phyloP scores from a whole-genome alignment of 805 yeast species.

The Candida insectorum region DNA sequence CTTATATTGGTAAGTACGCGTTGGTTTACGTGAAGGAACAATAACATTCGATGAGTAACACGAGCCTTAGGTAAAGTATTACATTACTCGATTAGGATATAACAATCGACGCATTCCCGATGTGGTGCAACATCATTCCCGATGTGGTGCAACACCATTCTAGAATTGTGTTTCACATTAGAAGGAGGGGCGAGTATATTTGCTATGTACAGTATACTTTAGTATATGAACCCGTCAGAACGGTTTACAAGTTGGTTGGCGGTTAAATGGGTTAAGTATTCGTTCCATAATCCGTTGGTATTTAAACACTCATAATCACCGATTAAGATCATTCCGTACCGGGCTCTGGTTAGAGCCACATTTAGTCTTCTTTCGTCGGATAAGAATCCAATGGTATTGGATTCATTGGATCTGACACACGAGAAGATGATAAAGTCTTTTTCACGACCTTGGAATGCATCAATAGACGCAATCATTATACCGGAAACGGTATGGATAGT shows the following conservation, averaged over 20 bases:
- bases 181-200: too few relatives aligned
- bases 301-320: conserved; percentile 41
- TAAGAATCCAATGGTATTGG: conserved; percentile 75
- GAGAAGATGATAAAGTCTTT: conserved; percentile 50
- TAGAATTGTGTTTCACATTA: too few relatives aligned
- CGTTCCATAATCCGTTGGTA: conserved; percentile 53
- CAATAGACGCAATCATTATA: conserved; percentile 55
- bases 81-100: too few relatives aligned
- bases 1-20: too few relatives aligned
- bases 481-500: conserved; percentile 48
- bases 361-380: conserved; percentile 83
- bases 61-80: too few relatives aligned
- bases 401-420: conserved; percentile 64
- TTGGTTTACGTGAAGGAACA: too few relatives aligned
- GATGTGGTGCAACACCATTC: too few relatives aligned
- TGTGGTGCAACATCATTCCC: too few relatives aligned
- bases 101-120: too few relatives aligned
- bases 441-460: conserved; percentile 60
- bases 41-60: too few relatives aligned
- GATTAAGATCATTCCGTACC: conserved; percentile 61
- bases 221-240: not conserved
- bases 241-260: conserved; percentile 17
- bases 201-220: too few relatives aligned
- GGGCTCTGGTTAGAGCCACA: conserved; percentile 87
- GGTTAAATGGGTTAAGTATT: conserved; percentile 42